phyloP scores from a whole-genome alignment of 306 rosid species.

The Medicago ruthenica region DNA sequence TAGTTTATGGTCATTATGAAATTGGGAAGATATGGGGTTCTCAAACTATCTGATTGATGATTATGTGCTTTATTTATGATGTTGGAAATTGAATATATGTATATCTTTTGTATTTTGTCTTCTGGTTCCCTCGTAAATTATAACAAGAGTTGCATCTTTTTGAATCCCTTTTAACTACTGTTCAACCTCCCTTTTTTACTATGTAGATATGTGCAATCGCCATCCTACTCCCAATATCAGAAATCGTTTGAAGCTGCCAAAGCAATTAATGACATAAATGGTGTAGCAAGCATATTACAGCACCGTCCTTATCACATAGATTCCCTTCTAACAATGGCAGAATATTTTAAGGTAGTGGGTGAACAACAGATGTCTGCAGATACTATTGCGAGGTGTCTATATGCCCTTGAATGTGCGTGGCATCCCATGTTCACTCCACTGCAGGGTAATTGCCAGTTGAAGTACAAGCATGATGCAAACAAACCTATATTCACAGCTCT shows the following conservation, averaged over 20 bases:
- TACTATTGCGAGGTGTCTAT: slow-evolving; percentile 75
- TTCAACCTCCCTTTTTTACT: slow-evolving; percentile 26
- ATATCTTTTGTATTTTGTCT: slow-evolving; percentile 26
- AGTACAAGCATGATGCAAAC: slow-evolving; percentile 75
- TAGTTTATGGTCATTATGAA: not conserved
- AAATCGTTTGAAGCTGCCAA: slow-evolving; percentile 82
- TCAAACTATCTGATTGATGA: slow-evolving; percentile 12
- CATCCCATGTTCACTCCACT: slow-evolving; percentile 83
- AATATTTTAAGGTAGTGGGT: slow-evolving; percentile 85
- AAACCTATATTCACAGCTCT: slow-evolving; percentile 75
- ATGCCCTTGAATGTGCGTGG: slow-evolving; percentile 97
- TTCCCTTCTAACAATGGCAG: slow-evolving; percentile 87
- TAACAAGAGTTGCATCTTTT: slow-evolving; percentile 19
- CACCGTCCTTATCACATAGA: slow-evolving; percentile 85
- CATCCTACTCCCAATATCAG: slow-evolving; percentile 77
- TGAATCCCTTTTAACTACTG: slow-evolving; percentile 3
- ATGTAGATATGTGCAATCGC: slow-evolving; percentile 72
- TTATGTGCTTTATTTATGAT: slow-evolving; percentile 23
- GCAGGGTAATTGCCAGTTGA: slow-evolving; percentile 89
- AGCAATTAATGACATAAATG: slow-evolving; percentile 83
- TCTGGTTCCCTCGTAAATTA: slow-evolving; percentile 15
- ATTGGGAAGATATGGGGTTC: not conserved
- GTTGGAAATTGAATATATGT: slow-evolving; percentile 4
- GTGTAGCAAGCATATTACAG: slow-evolving; percentile 64
- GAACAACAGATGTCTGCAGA: slow-evolving; percentile 95